Percentiles rank a stretch among this genome's conserved stretches.
These are phyloP conservation scores for Xanthoceras sorbifolium DNA, from an alignment of 345 rosid genomes.

Conservation along the genomic window DNA sequence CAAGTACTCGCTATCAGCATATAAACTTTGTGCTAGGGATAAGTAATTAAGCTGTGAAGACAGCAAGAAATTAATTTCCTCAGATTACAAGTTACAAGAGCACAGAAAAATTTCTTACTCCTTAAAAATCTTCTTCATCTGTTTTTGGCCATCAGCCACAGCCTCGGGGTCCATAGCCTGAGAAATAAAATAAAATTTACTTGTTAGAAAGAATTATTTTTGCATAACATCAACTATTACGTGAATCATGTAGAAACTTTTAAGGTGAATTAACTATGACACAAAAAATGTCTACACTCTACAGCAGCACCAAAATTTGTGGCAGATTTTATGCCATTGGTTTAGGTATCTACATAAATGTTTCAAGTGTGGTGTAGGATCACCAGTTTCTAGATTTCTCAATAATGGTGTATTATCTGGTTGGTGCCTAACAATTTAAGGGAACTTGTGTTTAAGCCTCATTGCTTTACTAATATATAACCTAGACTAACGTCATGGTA, in stretches of 20 bases:
- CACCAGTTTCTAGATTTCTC: not conserved
- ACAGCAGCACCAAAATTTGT: not conserved
- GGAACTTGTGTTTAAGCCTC: not conserved
- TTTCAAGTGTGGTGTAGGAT: not conserved
- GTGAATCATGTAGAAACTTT: too few species aligned
- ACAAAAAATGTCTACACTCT: too few species aligned
- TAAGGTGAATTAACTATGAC: too few species aligned
- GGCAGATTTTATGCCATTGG: not conserved
- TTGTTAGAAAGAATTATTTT: too few species aligned
- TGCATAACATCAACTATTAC: too few species aligned
- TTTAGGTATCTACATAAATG: not conserved
- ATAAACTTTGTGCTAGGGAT: not conserved
- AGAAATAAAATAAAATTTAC: conserved; percentile 13
- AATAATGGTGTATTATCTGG: not conserved
- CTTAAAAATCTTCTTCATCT: not conserved
- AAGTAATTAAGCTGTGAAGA: conserved; percentile 4
- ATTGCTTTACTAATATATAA: not conserved
- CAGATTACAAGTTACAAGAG: not conserved
- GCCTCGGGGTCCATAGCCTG: not conserved
- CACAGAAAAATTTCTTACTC: conserved; percentile 18
- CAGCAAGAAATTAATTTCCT: not conserved
- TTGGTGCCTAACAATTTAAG: not conserved
- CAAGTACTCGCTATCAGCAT: not conserved
- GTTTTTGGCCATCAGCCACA: too few species aligned
- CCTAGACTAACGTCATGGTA: not conserved